Conservation (phyloP, 164 flowering plant genomes). For the Vitis labrusca region DNA sequence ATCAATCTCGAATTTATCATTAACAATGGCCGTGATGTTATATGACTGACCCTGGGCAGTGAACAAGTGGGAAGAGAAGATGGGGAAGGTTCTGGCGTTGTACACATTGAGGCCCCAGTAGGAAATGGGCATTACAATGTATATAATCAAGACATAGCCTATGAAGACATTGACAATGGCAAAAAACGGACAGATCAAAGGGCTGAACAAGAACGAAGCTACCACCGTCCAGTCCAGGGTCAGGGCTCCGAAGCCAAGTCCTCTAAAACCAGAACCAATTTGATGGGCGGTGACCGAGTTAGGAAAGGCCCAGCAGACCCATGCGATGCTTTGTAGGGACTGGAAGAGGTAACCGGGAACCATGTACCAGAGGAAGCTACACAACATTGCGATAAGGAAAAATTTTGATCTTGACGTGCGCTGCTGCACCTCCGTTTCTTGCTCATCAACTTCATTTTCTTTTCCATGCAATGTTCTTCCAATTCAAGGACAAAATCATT, state of each 20-base stretch:
- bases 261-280: slow-evolving; percentile 14
- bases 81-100: slow-evolving; percentile 10
- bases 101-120: slow-evolving; percentile 20
- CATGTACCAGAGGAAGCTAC: slow-evolving; percentile 13
- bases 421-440: not conserved
- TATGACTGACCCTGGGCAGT: slow-evolving; percentile 32
- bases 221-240: slow-evolving; percentile 17
- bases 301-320: slow-evolving; percentile 18
- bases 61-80: slow-evolving; percentile 29
- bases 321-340: slow-evolving; percentile 11
- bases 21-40: slow-evolving; percentile 43
- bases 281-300: slow-evolving; percentile 20
- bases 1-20: slow-evolving; percentile 47
- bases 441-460: slow-evolving; percentile 1
- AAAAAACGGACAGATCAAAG: slow-evolving; percentile 15
- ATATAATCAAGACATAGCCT: slow-evolving; percentile 5
- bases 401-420: slow-evolving; percentile 12
- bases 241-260: slow-evolving; percentile 14
- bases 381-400: slow-evolving; percentile 13
- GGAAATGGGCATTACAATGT: slow-evolving; percentile 5
- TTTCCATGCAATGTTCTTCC: slow-evolving; percentile 36
- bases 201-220: slow-evolving; percentile 16
- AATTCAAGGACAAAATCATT: no score
- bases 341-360: slow-evolving; percentile 17
- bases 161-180: slow-evolving; percentile 16